These are phyloP conservation scores for Bothia castanella DNA, from an alignment of 1,284 basidiomycete genomes.

Conservation along the genomic window DNA sequence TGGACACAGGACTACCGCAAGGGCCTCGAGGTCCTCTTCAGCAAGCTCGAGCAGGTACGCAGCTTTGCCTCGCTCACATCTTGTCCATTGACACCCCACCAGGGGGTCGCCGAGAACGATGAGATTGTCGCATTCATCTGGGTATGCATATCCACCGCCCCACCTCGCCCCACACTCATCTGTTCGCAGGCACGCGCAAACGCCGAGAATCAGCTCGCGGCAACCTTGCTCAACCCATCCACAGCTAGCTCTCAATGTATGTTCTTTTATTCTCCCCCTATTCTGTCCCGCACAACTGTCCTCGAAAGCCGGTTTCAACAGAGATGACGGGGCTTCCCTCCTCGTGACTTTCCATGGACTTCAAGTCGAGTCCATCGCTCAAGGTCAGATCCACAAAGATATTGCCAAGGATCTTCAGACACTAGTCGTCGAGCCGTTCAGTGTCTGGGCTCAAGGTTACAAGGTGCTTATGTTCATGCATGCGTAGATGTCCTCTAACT, in stretches of 20 bases:
- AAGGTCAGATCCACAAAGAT: slow-evolving; percentile 63
- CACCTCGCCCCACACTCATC: slow-evolving; percentile 9
- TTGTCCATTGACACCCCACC: slow-evolving; percentile 20
- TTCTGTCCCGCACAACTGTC: slow-evolving; percentile 6
- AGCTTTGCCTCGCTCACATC: slow-evolving; percentile 20
- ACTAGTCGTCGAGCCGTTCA: slow-evolving; percentile 70
- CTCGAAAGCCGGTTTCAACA: slow-evolving; percentile 61
- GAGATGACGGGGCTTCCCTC: slow-evolving; percentile 76
- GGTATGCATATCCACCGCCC: slow-evolving; percentile 44
- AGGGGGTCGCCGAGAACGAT: slow-evolving; percentile 76
- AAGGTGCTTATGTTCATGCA: slow-evolving; percentile 41
- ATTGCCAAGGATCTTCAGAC: slow-evolving; percentile 65
- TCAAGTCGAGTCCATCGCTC: slow-evolving; percentile 61
- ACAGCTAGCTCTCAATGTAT: slow-evolving; percentile 52
- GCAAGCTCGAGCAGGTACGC: slow-evolving; percentile 73
- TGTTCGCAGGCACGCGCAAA: slow-evolving; percentile 54
- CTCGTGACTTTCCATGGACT: slow-evolving; percentile 75
- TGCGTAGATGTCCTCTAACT: slow-evolving; percentile 4
- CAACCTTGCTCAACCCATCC: slow-evolving; percentile 51
- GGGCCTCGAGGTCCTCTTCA: slow-evolving; percentile 74
- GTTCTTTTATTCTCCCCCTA: slow-evolving; percentile 13
- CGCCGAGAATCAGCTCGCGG: slow-evolving; percentile 60
- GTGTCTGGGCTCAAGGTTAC: slow-evolving; percentile 66
- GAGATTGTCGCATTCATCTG: slow-evolving; percentile 79
- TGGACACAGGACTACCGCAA: slow-evolving; percentile 86